Evolutionary conservation across 192 early-diverging fungal genomes (phyloP), one percentile per base, ranked within the genome.

Genomic region (Umbelopsis ramanniana): DNA sequence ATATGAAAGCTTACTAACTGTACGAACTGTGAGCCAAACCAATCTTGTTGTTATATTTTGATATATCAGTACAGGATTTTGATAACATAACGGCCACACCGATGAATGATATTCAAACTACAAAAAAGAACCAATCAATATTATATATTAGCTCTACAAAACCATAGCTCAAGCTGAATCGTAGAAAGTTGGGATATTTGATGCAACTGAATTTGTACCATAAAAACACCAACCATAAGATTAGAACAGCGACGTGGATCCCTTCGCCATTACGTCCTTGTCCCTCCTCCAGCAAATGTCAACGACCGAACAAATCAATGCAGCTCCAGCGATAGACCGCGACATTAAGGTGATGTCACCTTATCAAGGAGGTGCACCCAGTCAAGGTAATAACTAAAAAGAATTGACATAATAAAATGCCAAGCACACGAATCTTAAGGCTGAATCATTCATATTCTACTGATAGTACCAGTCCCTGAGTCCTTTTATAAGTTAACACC

Each of bases 401-500:
- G 19, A 19, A 15, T 17, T 63, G 2, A 29, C 15, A 37, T 37
- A 19, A 17, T 37, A 4, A 15, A 63, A 8, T 1, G 17, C 26
- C 17, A 19, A 33, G 24, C 11, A 17, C 40, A 12, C 40, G 40
- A 43, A 43, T 43, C 6, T 4, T 5, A 43, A 4, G 40, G 40
- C 40, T 43, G 40, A 43, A 0, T 1, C 1, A 43, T 43, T 5
- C 11, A 12, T 12, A 43, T 5, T 6, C 40, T 43, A 43, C 40
- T 43, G 6, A 43, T 71, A 92, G 92, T 94, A 68, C 90, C 92
- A 22, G 80, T 96, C 14, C 95, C 96, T 2, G 94, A 94, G 33
- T 90, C 93, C 23, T 97, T 96, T 77, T 98, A 94, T 83, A 86
- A 92, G 52, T 74, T 94, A 9, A 79, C 87, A 0, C 47, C 88